Evolutionary conservation across 805 yeast genomes (phyloP).

Genomic region (Wickerhamomyces rabaulensis): DNA sequence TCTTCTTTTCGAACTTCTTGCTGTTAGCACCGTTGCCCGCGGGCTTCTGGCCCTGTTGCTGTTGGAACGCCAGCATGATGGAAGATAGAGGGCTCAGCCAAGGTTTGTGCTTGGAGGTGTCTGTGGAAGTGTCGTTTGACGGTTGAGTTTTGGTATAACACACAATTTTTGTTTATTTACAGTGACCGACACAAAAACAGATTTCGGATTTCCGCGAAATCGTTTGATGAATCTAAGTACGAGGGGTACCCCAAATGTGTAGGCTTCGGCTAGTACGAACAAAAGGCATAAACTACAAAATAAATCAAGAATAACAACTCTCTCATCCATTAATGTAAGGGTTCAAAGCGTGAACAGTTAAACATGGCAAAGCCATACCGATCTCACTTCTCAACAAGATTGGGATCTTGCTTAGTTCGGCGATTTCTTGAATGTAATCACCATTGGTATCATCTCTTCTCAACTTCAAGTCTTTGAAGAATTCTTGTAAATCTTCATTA

Average conservation of each 20-base stretch:
- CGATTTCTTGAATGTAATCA: conserved; percentile 71
- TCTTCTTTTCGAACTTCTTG: not conserved
- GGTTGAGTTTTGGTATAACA: no score
- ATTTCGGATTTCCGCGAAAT: not conserved
- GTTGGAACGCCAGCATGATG: conserved; percentile 1
- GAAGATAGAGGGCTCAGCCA: not conserved
- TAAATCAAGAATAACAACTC: not conserved
- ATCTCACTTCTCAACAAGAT: conserved; percentile 83
- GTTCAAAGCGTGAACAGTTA: conserved; percentile 85
- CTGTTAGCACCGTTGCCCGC: not conserved
- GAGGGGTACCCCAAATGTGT: no score
- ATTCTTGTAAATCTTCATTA: conserved; percentile 44
- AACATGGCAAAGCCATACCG: conserved; percentile 93
- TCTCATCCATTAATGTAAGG: conserved; percentile 51
- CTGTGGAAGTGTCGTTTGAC: no score
- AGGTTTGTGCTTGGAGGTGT: not conserved
- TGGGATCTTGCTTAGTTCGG: conserved; percentile 75
- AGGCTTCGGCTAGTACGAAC: no score
- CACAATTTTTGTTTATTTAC: not conserved
- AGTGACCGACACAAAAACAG: not conserved
- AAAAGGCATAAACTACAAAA: no score
- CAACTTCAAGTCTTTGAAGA: conserved; percentile 50
- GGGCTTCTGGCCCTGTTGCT: not conserved
- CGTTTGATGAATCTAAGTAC: no score
- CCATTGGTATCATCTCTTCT: conserved; percentile 49